Base-by-base conservation (phyloP, 2,329 filamentous ascomycete species). In the Diaporthe caulivora region DNA sequence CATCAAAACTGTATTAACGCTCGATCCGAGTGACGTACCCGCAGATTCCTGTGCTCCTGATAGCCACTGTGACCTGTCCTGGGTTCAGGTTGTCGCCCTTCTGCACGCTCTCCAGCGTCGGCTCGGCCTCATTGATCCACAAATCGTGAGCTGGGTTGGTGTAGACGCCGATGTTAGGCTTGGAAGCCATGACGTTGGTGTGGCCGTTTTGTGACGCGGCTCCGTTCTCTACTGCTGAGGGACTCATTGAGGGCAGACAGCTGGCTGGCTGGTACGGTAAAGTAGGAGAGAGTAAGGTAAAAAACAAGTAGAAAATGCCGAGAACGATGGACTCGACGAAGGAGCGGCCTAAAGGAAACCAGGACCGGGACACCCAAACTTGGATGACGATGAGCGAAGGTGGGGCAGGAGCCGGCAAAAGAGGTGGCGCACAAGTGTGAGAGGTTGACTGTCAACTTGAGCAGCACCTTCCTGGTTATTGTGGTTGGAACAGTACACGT, bases 41-140 rank as follows among this genome's bases (percentile, higher is more conserved):
- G 87, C 97, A 98, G 80, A 98, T 98, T 72, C 97, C 97, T 10
- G 96, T 98, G 84, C 94, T 97, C 84, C 96, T 94, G 83, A 98
- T 91, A 71, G 94, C 94, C 76, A 98, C 84, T 34, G 94, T 95
- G 64, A 98, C 95, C 84, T 98, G 93, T 68, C 95, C 96, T 31
- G 90, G 88, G 84, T 93, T 92, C 79, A 98, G 86, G 65, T 87
- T 88, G 70, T 91, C 85, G 60, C 89, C 89, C 76, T 88, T 89
- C 78, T 92, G 86, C 72, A 97, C 92, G 75, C 91, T 91, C 81
- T 97, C 93, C 34, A 94, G 84, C 57, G 90, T 92, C 6, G 96
- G 96, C 78, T 91, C 88, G 17, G 95, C 92, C 77, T 94, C 92
- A 72, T 89, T 93, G 75, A 98, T 91, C 94, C 95, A 98, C 70